Evolutionary conservation across 2,329 filamentous ascomycete species (phyloP).

Genomic region (Domatiomyces catenatus): DNA sequence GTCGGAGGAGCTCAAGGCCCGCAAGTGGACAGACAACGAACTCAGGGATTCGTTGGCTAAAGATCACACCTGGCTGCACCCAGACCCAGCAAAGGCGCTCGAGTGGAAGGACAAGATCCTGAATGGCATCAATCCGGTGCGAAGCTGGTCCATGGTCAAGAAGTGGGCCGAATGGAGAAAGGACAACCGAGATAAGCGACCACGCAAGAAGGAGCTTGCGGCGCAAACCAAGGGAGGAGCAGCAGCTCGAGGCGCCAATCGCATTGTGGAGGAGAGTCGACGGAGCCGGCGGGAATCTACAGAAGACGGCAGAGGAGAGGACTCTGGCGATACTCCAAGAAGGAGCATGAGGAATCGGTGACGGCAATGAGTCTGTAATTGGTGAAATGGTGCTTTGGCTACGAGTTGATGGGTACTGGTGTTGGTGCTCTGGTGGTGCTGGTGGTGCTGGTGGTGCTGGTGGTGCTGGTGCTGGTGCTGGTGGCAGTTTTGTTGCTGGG

Average conservation of each 20-base stretch:
- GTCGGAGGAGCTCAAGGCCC: conserved; percentile 5
- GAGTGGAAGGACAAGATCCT: conserved; percentile 14
- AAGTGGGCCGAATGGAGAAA: conserved; percentile 17
- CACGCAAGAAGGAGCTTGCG: conserved; percentile 12
- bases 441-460: conserved; percentile 7
- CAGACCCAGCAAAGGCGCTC: conserved; percentile 10
- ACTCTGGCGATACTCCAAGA: neutral
- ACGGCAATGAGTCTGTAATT: neutral
- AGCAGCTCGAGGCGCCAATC: neutral
- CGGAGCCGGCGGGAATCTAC: neutral
- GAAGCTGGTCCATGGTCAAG: conserved; percentile 15
- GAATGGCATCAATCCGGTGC: conserved; percentile 15
- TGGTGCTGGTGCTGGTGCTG: conserved; percentile 10
- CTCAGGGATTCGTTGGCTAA: conserved; percentile 11
- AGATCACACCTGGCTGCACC: conserved; percentile 13
- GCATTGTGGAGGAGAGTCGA: neutral
- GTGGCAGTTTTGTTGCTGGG: conserved; percentile 11
- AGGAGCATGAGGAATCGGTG: neutral
- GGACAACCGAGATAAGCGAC: conserved; percentile 14
- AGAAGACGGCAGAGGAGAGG: neutral
- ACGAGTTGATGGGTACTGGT: conserved; percentile 1
- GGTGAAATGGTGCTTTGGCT: neutral
- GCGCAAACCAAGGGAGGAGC: neutral
- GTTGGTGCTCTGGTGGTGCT: conserved; percentile 9
- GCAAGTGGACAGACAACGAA: conserved; percentile 16